Conservation (phyloP, 2,329 filamentous ascomycete species). For the Gnomoniopsis sp. region DNA sequence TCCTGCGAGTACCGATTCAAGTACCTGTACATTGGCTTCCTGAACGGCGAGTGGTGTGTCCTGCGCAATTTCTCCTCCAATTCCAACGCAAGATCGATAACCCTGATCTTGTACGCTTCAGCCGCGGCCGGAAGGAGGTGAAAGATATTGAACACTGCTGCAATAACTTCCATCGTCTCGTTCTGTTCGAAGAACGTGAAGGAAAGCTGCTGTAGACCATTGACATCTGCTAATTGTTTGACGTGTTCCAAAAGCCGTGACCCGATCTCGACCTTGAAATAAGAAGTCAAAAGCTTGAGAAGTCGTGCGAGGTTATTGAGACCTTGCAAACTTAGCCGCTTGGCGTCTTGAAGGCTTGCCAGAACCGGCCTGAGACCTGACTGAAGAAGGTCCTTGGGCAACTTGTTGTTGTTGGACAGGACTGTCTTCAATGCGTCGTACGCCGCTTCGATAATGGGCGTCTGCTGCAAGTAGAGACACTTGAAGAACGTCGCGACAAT, state of each 20-base stretch:
- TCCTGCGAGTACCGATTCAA: conserved; percentile 91
- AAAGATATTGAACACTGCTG: conserved; percentile 94
- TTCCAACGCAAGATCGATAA: conserved; percentile 87
- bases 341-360: conserved; percentile 91
- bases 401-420: conserved; percentile 80
- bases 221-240: conserved; percentile 81
- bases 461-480: conserved; percentile 88
- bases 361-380: conserved; percentile 92
- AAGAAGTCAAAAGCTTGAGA: conserved; percentile 88
- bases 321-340: conserved; percentile 82
- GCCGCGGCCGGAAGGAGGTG: conserved; percentile 90
- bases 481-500: conserved; percentile 98
- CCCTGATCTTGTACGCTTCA: conserved; percentile 82
- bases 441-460: conserved; percentile 88
- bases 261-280: conserved; percentile 99
- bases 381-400: conserved; percentile 93
- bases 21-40: conserved; percentile 85
- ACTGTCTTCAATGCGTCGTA: conserved; percentile 88
- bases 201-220: conserved; percentile 79
- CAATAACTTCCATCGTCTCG: conserved; percentile 87
- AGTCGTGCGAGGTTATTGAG: conserved; percentile 88
- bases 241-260: conserved; percentile 90
- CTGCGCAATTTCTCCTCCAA: conserved; percentile 81
- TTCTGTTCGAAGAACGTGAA: conserved; percentile 95
- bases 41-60: conserved; percentile 88